phyloP scores from a whole-genome alignment of 1,284 basidiomycete species.

The Melampsora larici-populina region DNA sequence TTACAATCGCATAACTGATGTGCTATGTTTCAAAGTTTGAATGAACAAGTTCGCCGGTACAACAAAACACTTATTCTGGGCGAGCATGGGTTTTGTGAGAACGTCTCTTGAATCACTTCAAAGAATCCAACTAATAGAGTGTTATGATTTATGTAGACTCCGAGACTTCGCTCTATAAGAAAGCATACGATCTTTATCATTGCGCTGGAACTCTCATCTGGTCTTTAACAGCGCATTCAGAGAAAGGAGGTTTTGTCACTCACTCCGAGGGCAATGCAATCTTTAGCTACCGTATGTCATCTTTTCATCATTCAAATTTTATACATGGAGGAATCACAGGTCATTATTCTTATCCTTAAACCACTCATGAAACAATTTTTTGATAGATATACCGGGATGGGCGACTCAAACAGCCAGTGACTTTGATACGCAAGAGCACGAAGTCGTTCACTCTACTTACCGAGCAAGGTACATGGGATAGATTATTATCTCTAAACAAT shows the following conservation, averaged over 20 bases:
- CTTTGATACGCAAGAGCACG: slow-evolving; percentile 34
- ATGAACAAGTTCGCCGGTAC: not conserved
- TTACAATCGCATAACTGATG: not conserved
- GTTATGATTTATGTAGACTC: slow-evolving; percentile 14
- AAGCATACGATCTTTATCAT: slow-evolving; percentile 4
- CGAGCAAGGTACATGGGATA: slow-evolving; percentile 23
- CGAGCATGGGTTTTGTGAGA: slow-evolving; percentile 42
- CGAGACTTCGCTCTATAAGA: slow-evolving; percentile 3
- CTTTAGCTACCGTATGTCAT: not conserved
- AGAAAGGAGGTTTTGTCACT: slow-evolving; percentile 33
- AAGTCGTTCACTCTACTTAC: slow-evolving; percentile 30
- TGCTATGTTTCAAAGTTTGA: not conserved
- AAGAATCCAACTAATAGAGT: not conserved
- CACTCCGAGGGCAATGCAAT: slow-evolving; percentile 23
- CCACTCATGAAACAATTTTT: not conserved
- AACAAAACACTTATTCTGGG: slow-evolving; percentile 35
- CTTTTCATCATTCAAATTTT: not conserved
- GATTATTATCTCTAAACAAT: not conserved
- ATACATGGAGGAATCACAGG: not conserved
- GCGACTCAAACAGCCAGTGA: not conserved
- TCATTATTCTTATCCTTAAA: not conserved
- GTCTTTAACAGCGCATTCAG: slow-evolving; percentile 36
- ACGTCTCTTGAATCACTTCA: not conserved
- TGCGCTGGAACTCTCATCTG: slow-evolving; percentile 35
- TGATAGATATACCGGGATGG: slow-evolving; percentile 22